phyloP scores from a whole-genome alignment of 805 yeast species.

The Teunomyces panamensis region DNA sequence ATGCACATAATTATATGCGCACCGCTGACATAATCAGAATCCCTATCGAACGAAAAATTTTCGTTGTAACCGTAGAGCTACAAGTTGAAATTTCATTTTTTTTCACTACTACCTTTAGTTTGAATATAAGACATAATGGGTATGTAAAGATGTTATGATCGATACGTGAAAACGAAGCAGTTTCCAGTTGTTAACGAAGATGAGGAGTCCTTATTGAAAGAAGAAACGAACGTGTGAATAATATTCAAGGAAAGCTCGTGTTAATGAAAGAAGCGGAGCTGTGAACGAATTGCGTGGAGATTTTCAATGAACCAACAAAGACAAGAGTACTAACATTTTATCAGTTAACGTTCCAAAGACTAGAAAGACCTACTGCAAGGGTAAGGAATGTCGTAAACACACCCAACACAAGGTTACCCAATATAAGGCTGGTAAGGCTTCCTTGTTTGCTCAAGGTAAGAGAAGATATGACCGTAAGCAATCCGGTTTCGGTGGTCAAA shows the following conservation, averaged over 20 bases:
- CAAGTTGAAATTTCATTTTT: constrained; percentile 4
- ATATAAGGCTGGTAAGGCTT: constrained; percentile 99
- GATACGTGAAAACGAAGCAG: neutral
- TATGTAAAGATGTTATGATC: constrained; percentile 12
- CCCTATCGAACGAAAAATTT: constrained; percentile 4
- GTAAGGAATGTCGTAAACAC: constrained; percentile 98
- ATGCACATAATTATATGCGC: neutral
- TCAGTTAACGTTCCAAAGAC: constrained; percentile 99
- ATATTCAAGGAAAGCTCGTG: neutral
- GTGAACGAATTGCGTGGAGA: neutral
- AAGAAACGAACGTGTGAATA: neutral
- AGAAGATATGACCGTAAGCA: constrained; percentile 99
- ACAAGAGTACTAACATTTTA: constrained; percentile 18
- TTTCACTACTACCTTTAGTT: constrained; percentile 5
- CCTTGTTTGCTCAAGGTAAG: constrained; percentile 99
- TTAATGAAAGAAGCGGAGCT: neutral
- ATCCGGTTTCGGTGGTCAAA: constrained; percentile 99
- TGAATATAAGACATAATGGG: constrained; percentile 20
- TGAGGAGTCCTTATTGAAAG: neutral
- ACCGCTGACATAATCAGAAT: constrained; percentile 2
- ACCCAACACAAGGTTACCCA: constrained; percentile 99
- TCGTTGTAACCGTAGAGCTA: neutral
- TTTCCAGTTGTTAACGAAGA: neutral
- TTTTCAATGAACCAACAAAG: neutral
- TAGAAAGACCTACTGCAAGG: constrained; percentile 99